These are phyloP conservation scores for Malus domestica DNA, from an alignment of 306 rosid species.

Conservation along the genomic window ASM211411v1 NC_041790.1:5882001-5882500, in stretches of 20 bases:
- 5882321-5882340: background rate
- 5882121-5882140: background rate
- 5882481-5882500: conserved; percentile 25
- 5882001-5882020: conserved; percentile 89
- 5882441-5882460: conserved; percentile 90
- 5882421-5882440: conserved; percentile 91
- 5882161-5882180: background rate
- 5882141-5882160: background rate
- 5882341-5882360: conserved; percentile 30
- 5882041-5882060: background rate
- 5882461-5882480: conserved; percentile 40
- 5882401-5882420: conserved; percentile 97
- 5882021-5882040: conserved; percentile 44
- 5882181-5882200: background rate
- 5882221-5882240: background rate
- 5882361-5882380: conserved; percentile 81
- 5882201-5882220: background rate
- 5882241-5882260: background rate
- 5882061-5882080: too few species aligned
- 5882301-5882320: background rate
- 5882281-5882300: background rate
- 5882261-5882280: background rate
- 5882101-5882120: background rate
- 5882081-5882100: background rate
- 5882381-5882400: conserved; percentile 82